phyloP scores from a whole-genome alignment of 2,329 filamentous ascomycete species.

The Claviceps lovelessii region DNA sequence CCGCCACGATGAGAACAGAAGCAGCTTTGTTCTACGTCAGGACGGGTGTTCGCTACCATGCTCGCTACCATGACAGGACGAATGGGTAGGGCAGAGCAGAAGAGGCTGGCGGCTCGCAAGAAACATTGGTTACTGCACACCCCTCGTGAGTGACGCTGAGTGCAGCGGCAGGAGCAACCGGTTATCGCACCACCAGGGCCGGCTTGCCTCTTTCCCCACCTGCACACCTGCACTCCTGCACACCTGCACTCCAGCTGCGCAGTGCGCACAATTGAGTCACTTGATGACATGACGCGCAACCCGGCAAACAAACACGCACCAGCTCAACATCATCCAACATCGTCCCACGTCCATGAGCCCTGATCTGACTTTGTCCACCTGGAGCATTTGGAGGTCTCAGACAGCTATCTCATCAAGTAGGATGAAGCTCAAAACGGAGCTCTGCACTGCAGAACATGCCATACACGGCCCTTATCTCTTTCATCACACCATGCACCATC shows the following conservation, averaged over 20 bases:
- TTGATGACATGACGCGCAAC: not conserved
- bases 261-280: not conserved
- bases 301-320: not conserved
- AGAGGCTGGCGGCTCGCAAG: not conserved
- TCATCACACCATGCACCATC: no score
- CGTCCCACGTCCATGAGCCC: not conserved
- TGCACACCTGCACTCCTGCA: not conserved
- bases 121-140: not conserved
- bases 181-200: not conserved
- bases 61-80: not conserved
- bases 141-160: not conserved
- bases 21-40: not conserved
- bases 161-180: not conserved
- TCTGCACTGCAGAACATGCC: not conserved
- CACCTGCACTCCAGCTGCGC: not conserved
- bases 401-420: not conserved
- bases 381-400: not conserved
- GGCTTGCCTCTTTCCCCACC: not conserved
- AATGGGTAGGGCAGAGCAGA: not conserved
- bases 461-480: no score
- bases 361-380: not conserved
- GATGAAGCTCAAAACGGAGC: no score
- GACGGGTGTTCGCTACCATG: no score
- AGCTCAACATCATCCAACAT: not conserved
- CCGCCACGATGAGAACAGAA: not conserved